Evolutionary conservation across 352 stramenopile genomes (phyloP).

Genomic region (Phytophthora citricola): DNA sequence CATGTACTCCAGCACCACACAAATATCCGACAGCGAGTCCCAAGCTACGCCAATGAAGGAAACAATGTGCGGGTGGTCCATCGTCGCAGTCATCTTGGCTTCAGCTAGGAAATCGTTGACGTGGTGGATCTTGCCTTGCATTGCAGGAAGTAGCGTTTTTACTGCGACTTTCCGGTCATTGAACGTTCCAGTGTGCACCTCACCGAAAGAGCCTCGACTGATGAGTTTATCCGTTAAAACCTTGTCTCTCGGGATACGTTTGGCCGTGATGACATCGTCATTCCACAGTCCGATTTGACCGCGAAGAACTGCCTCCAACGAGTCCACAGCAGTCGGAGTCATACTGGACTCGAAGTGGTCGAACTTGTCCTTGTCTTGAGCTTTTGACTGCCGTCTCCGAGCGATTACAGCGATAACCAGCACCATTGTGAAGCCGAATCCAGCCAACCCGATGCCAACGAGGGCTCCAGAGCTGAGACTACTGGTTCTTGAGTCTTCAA

Average conservation of each 20-base stretch:
- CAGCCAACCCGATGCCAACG: conserved; percentile 23
- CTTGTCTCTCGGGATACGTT: conserved; percentile 47
- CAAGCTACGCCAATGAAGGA: conserved; percentile 51
- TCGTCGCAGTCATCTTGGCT: conserved; percentile 38
- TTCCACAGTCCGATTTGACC: conserved; percentile 40
- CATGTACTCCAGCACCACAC: conserved; percentile 59
- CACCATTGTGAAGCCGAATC: conserved; percentile 19
- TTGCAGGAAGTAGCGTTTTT: conserved; percentile 43
- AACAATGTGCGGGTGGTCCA: conserved; percentile 50
- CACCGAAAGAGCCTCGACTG: conserved; percentile 40
- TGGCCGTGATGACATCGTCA: conserved; percentile 47
- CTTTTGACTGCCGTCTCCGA: conserved; percentile 13
- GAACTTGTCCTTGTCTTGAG: conserved; percentile 13
- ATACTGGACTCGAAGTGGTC: conserved; percentile 24
- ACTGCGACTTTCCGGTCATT: conserved; percentile 44
- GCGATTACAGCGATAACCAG: conserved; percentile 8
- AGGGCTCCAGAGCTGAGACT: conserved; percentile 20
- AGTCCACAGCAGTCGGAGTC: conserved; percentile 18
- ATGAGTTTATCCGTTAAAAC: conserved; percentile 35
- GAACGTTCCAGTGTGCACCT: conserved; percentile 43
- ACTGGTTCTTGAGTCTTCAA: background rate
- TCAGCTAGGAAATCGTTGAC: conserved; percentile 51
- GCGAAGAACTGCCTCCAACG: conserved; percentile 25
- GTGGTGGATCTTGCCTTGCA: conserved; percentile 32
- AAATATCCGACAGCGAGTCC: conserved; percentile 49